A percentile compares a stretch with the other conserved stretches of the same genome.
phyloP scores from a whole-genome alignment of 2,329 filamentous ascomycete species.

The Ophiostoma montium region DNA sequence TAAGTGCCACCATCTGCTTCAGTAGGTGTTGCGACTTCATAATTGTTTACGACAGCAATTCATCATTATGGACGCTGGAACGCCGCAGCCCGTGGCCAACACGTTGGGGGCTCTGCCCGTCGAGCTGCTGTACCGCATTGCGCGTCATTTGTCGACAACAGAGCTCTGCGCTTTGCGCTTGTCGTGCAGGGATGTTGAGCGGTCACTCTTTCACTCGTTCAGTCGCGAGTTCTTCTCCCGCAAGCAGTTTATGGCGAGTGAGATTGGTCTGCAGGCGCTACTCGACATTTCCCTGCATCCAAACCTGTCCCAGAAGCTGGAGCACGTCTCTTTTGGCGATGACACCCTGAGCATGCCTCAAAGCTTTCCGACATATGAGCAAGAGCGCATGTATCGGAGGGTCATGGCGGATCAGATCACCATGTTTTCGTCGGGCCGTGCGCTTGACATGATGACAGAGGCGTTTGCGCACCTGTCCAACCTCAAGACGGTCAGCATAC shows the following conservation, averaged over 20 bases:
- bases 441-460: slow-evolving; percentile 38
- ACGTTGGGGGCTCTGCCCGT: slow-evolving; percentile 29
- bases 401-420: slow-evolving; percentile 15
- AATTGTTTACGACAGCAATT: no score
- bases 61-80: background rate
- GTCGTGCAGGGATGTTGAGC: slow-evolving; percentile 40
- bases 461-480: slow-evolving; percentile 41
- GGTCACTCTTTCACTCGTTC: slow-evolving; percentile 39
- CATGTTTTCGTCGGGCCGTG: slow-evolving; percentile 30
- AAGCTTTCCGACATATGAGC: background rate
- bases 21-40: no score
- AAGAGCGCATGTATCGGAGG: background rate
- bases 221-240: slow-evolving; percentile 49
- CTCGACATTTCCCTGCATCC: slow-evolving; percentile 35
- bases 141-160: slow-evolving; percentile 34
- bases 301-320: slow-evolving; percentile 25
- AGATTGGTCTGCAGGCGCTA: slow-evolving; percentile 40
- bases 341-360: slow-evolving; percentile 19
- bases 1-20: no score
- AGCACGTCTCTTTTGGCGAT: slow-evolving; percentile 35
- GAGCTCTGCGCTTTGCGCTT: slow-evolving; percentile 42
- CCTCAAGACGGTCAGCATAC: slow-evolving; percentile 41
- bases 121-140: slow-evolving; percentile 45
- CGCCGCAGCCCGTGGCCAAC: background rate
- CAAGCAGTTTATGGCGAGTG: slow-evolving; percentile 50